Conservation (phyloP, 2,329 filamentous ascomycete genomes). For the Arthrinium puccinioides region DNA sequence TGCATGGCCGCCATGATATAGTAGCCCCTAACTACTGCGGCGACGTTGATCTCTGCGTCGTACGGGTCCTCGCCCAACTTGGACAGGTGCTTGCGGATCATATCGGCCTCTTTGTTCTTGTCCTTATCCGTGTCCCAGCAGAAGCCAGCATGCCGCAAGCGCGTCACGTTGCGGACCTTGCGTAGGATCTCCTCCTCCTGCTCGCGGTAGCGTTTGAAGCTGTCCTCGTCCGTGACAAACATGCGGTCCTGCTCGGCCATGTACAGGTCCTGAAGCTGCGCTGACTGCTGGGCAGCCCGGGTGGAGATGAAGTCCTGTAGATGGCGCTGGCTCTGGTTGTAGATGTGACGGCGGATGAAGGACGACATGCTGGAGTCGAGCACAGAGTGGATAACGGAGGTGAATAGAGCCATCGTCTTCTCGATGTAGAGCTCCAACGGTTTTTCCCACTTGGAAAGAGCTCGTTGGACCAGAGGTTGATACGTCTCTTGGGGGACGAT, state of each 20-base stretch:
- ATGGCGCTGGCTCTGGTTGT: conserved; percentile 35
- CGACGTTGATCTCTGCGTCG: conserved; percentile 50
- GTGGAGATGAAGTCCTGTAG: conserved; percentile 36
- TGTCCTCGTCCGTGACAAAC: conserved; percentile 48
- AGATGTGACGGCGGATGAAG: conserved; percentile 41
- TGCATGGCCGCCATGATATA: conserved; percentile 60
- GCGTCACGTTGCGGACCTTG: conserved; percentile 40
- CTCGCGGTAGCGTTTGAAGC: conserved; percentile 36
- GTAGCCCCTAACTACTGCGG: conserved; percentile 59
- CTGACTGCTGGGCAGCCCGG: conserved; percentile 26
- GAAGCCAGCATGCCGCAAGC: conserved; percentile 33
- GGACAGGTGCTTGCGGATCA: conserved; percentile 31
- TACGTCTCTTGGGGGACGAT: conserved; percentile 54
- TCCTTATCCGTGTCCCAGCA: conserved; percentile 38
- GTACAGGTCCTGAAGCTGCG: conserved; percentile 37
- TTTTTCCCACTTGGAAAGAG: conserved; percentile 49
- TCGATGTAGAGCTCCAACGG: conserved; percentile 44
- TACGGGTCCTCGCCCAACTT: conserved; percentile 53
- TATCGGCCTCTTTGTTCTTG: conserved; percentile 32
- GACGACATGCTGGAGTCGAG: conserved; percentile 39
- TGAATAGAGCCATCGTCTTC: conserved; percentile 40
- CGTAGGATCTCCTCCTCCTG: conserved; percentile 38
- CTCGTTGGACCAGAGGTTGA: conserved; percentile 47
- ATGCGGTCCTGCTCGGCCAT: conserved; percentile 46
- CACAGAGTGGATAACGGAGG: conserved; percentile 35